Evolutionary conservation across 2,329 filamentous ascomycete species (phyloP).

Genomic region (Trichoderma pleuroti): DNA sequence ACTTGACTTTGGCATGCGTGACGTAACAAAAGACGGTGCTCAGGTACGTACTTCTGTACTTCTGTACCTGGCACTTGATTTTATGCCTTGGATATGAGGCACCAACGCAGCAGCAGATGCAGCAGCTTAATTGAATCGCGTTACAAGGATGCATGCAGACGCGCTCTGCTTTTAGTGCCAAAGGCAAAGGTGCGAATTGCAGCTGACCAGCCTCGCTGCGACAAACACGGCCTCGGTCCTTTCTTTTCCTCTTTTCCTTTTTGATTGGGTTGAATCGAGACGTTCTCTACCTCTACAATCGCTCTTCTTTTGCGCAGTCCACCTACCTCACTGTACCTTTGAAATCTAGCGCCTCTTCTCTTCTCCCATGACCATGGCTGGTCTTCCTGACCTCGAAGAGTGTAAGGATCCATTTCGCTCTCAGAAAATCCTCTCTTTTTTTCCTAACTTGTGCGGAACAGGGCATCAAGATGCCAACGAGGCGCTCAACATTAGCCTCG

Average conservation of each 20-base stretch:
- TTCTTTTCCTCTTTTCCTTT: not conserved
- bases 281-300: not conserved
- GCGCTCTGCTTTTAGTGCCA: not conserved
- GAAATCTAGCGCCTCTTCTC: not conserved
- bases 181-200: not conserved
- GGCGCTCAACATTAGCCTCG: conserved; percentile 59
- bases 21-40: not conserved
- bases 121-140: conserved; percentile 15
- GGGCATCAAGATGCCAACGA: conserved; percentile 61
- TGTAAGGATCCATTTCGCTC: conserved; percentile 28
- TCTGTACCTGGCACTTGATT: not conserved
- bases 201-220: not conserved
- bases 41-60: not conserved
- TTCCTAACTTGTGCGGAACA: conserved; percentile 25
- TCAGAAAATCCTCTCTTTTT: not conserved
- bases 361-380: conserved; percentile 27
- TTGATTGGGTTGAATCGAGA: not conserved
- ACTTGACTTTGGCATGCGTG: not conserved
- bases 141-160: not conserved
- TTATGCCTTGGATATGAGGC: not conserved
- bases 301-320: not conserved
- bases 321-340: not conserved
- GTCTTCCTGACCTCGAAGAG: conserved; percentile 32
- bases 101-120: not conserved
- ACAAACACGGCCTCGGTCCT: not conserved